These are phyloP conservation scores for Aspergillus japonicus DNA, from an alignment of 2,329 filamentous ascomycete genomes.

Conservation along the genomic window DNA sequence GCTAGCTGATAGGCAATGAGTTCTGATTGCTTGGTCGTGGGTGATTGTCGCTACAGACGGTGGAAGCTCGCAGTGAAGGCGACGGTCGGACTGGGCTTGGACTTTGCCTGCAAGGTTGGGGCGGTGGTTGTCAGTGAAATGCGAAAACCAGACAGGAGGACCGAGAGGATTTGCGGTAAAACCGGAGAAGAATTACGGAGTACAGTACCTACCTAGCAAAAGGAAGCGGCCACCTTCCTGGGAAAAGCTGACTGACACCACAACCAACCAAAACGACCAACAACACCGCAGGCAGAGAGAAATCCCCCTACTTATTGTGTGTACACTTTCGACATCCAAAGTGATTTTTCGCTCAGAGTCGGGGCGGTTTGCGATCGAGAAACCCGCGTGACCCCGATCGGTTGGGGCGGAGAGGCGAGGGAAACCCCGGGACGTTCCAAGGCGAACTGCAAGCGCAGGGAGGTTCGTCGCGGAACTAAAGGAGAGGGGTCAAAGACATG, in stretches of 20 bases:
- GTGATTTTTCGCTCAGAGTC: not conserved
- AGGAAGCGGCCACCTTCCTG: not conserved
- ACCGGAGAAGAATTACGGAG: not conserved
- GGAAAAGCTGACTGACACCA: not conserved
- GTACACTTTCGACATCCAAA: not conserved
- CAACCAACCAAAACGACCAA: not conserved
- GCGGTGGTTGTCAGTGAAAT: not conserved
- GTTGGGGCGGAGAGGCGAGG: slow-evolving; percentile 20
- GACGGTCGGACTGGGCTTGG: not conserved
- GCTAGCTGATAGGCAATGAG: not conserved
- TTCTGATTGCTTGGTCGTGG: not conserved
- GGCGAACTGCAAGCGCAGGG: slow-evolving; percentile 18
- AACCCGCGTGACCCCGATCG: slow-evolving; percentile 15
- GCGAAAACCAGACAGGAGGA: not conserved
- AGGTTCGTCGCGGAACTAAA: slow-evolving; percentile 15
- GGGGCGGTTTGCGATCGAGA: slow-evolving; percentile 2
- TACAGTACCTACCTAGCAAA: not conserved
- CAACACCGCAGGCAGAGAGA: not conserved
- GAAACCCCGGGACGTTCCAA: slow-evolving; percentile 14
- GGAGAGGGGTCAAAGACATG: slow-evolving; percentile 12
- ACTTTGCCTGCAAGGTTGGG: not conserved
- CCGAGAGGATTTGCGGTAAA: not conserved
- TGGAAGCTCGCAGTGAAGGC: no score
- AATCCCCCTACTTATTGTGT: not conserved
- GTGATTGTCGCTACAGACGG: no score